phyloP scores from a whole-genome alignment of 2,329 filamentous ascomycete genomes.

The Exophiala lecanii-corni region DNA sequence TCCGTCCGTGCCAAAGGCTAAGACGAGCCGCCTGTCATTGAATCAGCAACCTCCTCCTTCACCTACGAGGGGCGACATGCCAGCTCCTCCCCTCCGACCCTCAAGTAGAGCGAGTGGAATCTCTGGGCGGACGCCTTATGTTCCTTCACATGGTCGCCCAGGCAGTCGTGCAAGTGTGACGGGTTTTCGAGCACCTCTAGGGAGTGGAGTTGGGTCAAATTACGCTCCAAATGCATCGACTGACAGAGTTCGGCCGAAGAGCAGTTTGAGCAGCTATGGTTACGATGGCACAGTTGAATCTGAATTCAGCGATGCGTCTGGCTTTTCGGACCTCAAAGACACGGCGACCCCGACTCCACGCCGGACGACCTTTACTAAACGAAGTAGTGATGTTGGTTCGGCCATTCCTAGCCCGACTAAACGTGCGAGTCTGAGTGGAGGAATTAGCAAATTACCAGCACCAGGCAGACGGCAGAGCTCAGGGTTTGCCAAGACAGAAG shows the following conservation, averaged over 20 bases:
- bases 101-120: conserved; percentile 27
- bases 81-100: conserved; percentile 23
- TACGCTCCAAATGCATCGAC: conserved; percentile 27
- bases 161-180: conserved; percentile 26
- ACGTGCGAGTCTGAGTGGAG: conserved; percentile 20
- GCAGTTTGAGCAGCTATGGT: conserved; percentile 24
- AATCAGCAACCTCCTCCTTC: conserved; percentile 48
- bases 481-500: conserved; percentile 5
- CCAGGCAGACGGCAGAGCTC: conserved; percentile 18
- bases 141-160: conserved; percentile 24
- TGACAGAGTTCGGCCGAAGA: conserved; percentile 27
- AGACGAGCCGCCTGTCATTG: conserved; percentile 58
- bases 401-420: conserved; percentile 24
- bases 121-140: conserved; percentile 21
- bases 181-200: conserved; percentile 18
- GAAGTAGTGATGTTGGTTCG: conserved; percentile 38
- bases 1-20: conserved; percentile 20
- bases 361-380: conserved; percentile 36
- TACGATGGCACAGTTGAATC: conserved; percentile 27
- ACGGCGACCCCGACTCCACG: conserved; percentile 20
- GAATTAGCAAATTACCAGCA: conserved; percentile 6
- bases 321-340: conserved; percentile 3
- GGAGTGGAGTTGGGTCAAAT: conserved; percentile 15
- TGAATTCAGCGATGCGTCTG: conserved; percentile 7
- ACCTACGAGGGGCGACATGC: conserved; percentile 23